These are phyloP conservation scores for Trypanosoma lewisi DNA, from an alignment of 208 protist genomes.

Conservation along the genomic window DNA sequence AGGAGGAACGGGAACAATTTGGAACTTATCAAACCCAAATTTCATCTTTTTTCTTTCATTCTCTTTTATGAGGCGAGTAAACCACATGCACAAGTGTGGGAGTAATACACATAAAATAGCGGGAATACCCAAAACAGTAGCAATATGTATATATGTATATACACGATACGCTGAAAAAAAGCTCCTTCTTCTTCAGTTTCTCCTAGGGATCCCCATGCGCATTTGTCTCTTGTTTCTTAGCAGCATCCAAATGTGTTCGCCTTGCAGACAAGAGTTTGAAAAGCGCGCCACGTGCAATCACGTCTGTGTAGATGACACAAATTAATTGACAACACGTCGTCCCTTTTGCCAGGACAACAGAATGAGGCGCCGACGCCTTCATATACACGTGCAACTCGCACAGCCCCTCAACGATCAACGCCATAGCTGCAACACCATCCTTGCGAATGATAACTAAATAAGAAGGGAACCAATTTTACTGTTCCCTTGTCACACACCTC, in stretches of 20 bases:
- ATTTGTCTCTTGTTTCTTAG: neutral
- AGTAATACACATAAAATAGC: neutral
- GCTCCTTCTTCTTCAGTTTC: neutral
- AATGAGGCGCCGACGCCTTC: constrained; percentile 5
- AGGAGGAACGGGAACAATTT: too few species aligned
- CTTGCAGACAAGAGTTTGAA: constrained; percentile 21
- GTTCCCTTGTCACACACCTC: constrained; percentile 20
- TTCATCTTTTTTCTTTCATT: too few species aligned
- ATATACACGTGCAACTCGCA: constrained; percentile 26
- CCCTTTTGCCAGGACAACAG: constrained; percentile 10
- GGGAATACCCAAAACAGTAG: too few species aligned
- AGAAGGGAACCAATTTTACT: constrained; percentile 22
- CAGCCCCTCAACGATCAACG: constrained; percentile 26
- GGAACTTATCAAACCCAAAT: too few species aligned
- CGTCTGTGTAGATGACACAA: constrained; percentile 7
- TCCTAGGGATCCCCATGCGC: neutral
- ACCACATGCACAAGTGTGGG: too few species aligned
- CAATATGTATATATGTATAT: too few species aligned
- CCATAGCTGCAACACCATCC: constrained; percentile 23
- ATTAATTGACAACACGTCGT: constrained; percentile 12
- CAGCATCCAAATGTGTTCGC: neutral
- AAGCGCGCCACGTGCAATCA: constrained; percentile 13
- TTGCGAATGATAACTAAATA: constrained; percentile 23
- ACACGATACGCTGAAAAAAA: too few species aligned
- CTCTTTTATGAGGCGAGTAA: too few species aligned